Evolutionary conservation across 805 yeast species (phyloP), one percentile per base, ranked within the genome.

Genomic region (Kluyveromyces dobzhanskii): DNA sequence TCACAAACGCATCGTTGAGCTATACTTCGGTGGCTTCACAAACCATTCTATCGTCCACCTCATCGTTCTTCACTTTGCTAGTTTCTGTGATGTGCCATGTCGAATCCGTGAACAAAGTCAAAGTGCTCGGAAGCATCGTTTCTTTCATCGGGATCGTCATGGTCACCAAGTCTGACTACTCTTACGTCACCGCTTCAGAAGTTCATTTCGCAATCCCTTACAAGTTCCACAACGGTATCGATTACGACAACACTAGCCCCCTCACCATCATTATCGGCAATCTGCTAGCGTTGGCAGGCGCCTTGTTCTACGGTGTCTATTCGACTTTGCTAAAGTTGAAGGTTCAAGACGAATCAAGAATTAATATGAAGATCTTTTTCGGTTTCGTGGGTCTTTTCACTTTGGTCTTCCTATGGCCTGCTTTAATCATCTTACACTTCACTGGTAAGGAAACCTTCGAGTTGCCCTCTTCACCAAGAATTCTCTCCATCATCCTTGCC

Each of bases 1-100:
- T 85, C 40, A 86, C 92, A 24, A 92, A 92, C 61, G 85, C 95
- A 0, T 79, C 94, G 16, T 67, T 92, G 38, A 73, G 82, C 17
- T 92, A 81, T 59, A 92, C 98, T 0, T 79, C 88, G 10, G 98
- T 92, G 16, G 94, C 95, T 2, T 81, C 92, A 11, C 97, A 94
- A 53, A 92, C 97, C 3, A 90, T 92, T 17, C 63, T 92, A 29
- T 83, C 95, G 13, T 83, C 96, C 27, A 88, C 97, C 0, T 81
- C 94, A 4, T 84, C 95, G 6, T 87, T 92, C 56, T 92, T 92
- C 73, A 92, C 98, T 0, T 69, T 92, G 29, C 49, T 88, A 1
- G 71, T 90, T 7, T 97, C 97, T 1, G 75, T 79, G 39, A 46
- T 83, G 18, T 78, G 78, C 42, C 67, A 78, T 23, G 75, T 87